A percentile compares a stretch with the other conserved stretches of the same genome.
Conservation (phyloP, 1,284 basidiomycete species). For the Leucoagaricus sp. region DNA sequence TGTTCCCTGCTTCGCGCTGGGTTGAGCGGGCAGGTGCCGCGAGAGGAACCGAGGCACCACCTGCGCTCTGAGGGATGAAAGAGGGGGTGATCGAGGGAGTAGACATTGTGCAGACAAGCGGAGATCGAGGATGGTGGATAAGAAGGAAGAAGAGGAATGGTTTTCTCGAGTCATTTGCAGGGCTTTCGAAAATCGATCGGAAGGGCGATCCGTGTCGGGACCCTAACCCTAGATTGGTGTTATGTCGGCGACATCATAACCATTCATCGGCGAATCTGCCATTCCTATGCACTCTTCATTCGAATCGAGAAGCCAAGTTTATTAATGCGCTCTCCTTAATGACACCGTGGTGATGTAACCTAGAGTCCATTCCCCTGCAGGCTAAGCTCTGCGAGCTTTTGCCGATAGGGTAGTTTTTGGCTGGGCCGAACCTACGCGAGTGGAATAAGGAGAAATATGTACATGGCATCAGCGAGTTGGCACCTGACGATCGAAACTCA, state of each 20-base stretch:
- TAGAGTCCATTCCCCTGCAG: neutral
- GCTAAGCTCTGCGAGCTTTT: neutral
- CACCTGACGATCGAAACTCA: constrained; percentile 1
- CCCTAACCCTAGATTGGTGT: constrained; percentile 24
- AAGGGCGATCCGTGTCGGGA: constrained; percentile 18
- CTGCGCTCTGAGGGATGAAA: constrained; percentile 36
- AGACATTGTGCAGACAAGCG: no score
- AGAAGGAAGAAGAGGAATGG: constrained; percentile 11
- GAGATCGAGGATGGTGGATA: neutral
- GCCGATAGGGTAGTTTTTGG: neutral
- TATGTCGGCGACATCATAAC: neutral
- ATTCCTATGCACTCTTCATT: neutral
- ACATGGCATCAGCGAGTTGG: constrained; percentile 3
- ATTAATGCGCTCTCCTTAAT: neutral
- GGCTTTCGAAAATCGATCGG: constrained; percentile 20
- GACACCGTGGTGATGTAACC: neutral
- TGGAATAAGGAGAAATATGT: neutral
- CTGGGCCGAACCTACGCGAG: neutral
- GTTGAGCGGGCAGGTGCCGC: constrained; percentile 59
- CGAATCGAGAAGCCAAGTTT: neutral
- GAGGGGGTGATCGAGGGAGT: constrained; percentile 31
- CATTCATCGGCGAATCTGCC: constrained; percentile 1
- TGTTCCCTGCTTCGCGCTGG: constrained; percentile 61
- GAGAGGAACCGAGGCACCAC: constrained; percentile 35
- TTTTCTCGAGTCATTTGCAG: constrained; percentile 6